A percentile compares a stretch with the other conserved stretches of the same genome.
Evolutionary conservation across 2,329 filamentous ascomycete species (phyloP).

Genomic region (Aspergillus alliaceus): DNA sequence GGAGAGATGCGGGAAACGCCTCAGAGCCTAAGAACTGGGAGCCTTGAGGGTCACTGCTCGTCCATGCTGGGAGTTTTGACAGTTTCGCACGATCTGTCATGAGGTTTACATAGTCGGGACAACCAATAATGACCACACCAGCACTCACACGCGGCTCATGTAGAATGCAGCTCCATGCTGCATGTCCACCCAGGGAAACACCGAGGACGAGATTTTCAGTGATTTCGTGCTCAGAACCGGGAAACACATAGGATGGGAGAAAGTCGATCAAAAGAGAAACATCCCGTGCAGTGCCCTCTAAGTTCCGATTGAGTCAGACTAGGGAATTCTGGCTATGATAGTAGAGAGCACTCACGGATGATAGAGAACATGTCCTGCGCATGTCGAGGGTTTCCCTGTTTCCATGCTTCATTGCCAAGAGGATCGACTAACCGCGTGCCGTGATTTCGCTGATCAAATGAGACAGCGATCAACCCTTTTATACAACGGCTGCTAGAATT

Average conservation of each 20-base stretch:
- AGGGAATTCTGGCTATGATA: not conserved
- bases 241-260: slow-evolving; percentile 72
- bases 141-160: slow-evolving; percentile 76
- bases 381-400: slow-evolving; percentile 73
- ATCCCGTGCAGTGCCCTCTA: slow-evolving; percentile 70
- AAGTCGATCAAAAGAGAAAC: slow-evolving; percentile 73
- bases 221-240: slow-evolving; percentile 48
- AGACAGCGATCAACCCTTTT: slow-evolving; percentile 72
- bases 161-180: slow-evolving; percentile 79
- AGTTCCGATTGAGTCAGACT: not conserved
- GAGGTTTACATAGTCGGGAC: slow-evolving; percentile 80
- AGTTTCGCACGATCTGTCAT: slow-evolving; percentile 76
- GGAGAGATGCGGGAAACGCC: slow-evolving; percentile 72
- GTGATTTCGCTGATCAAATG: slow-evolving; percentile 93
- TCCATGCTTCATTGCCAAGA: slow-evolving; percentile 75
- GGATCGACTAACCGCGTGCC: slow-evolving; percentile 69
- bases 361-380: slow-evolving; percentile 89
- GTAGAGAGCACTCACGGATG: slow-evolving; percentile 55
- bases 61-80: slow-evolving; percentile 65
- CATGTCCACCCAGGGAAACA: slow-evolving; percentile 83
- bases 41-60: slow-evolving; percentile 55
- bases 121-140: slow-evolving; percentile 79
- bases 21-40: slow-evolving; percentile 70
- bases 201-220: slow-evolving; percentile 73
- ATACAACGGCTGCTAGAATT: slow-evolving; percentile 26